A percentile compares a stretch with the other conserved stretches of the same genome.
These are phyloP conservation scores for Yarrowia sp. DNA, from an alignment of 805 yeast genomes.

Conservation along the genomic window DNA sequence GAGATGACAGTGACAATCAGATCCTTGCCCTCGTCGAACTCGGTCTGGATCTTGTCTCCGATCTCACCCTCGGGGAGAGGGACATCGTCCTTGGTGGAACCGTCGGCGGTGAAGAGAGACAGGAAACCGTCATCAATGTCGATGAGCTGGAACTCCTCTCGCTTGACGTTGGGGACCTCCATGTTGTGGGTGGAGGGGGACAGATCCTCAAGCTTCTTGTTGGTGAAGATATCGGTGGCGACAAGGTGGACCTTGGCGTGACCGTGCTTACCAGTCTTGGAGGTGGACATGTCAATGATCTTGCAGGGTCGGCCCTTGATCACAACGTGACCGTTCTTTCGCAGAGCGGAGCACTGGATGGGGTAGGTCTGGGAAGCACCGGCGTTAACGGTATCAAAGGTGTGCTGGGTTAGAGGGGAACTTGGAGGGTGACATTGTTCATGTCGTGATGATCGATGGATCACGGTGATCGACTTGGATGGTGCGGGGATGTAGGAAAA, in stretches of 20 bases:
- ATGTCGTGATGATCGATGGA: too few relatives aligned
- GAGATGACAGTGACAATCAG: slow-evolving; percentile 94
- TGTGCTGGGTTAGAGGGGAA: slow-evolving; percentile 61
- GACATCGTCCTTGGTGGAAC: slow-evolving; percentile 99
- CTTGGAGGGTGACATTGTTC: not conserved
- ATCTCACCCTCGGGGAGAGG: slow-evolving; percentile 97
- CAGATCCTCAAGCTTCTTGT: slow-evolving; percentile 99
- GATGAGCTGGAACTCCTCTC: slow-evolving; percentile 94
- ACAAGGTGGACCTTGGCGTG: slow-evolving; percentile 99
- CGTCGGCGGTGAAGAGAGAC: slow-evolving; percentile 94
- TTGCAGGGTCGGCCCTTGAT: slow-evolving; percentile 99
- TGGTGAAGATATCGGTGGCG: slow-evolving; percentile 98
- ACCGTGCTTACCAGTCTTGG: slow-evolving; percentile 99
- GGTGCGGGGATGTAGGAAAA: not conserved
- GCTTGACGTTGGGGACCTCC: slow-evolving; percentile 98
- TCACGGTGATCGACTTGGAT: not conserved
- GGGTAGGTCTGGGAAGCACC: slow-evolving; percentile 99
- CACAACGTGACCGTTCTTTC: slow-evolving; percentile 99
- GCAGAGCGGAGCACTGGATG: slow-evolving; percentile 99
- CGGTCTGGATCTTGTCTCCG: slow-evolving; percentile 90
- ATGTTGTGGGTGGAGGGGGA: slow-evolving; percentile 99
- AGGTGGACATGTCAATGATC: slow-evolving; percentile 99
- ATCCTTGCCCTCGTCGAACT: slow-evolving; percentile 98
- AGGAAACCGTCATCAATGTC: slow-evolving; percentile 99
- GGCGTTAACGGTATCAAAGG: slow-evolving; percentile 97